Base-by-base conservation (phyloP, 2,329 filamentous ascomycete genomes). In the Talaromyces sp. region DNA sequence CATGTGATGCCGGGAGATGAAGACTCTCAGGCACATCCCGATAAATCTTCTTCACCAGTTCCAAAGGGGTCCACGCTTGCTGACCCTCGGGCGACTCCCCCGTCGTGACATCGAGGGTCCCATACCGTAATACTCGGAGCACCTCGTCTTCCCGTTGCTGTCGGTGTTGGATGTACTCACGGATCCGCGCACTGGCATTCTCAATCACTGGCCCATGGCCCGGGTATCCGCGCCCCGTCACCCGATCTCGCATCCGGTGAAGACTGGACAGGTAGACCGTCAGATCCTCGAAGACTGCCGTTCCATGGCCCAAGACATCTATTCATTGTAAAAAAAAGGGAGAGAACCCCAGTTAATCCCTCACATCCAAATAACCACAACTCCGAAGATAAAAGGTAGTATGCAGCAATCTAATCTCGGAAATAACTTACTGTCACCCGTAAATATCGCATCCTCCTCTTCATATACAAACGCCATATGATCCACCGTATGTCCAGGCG, bases 1-100 rank as follows among this genome's bases (percentile, higher is more conserved):
- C 91, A 36, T 82, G 80, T 57, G 89, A 85, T 0, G 94, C 94
- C 8, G 92, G 87, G 10, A 80, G 68, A 71, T 92, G 89, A 60
- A 97, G 77, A 64, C 80, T 84, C 69, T 89, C 85, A 0, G 89
- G 87, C 19, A 96, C 86, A 64, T 90, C 86, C 48, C 80, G 82
- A 70, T 99, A 99, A 30, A 99, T 90, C 29, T 89, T 77, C 71
- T 88, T 89, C n/a, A 97, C 93, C 58, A 97, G 78, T 53, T 93
- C 90, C 82, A 91, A 87, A 8, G 85, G 80, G 6, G 82, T 84
- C 89, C 88, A 91, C 2, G 57, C 51, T 0, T 72, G 70, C 52
- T 74, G 70, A 13, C 63, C 62, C 30, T 65, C 61, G 14, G 75
- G 70, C 39, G 74, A 70, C 30, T 70, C 66, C 2, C 56, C 63